Evolutionary conservation across 2,329 filamentous ascomycete genomes (phyloP).

Genomic region (Sclerotinia borealis): DNA sequence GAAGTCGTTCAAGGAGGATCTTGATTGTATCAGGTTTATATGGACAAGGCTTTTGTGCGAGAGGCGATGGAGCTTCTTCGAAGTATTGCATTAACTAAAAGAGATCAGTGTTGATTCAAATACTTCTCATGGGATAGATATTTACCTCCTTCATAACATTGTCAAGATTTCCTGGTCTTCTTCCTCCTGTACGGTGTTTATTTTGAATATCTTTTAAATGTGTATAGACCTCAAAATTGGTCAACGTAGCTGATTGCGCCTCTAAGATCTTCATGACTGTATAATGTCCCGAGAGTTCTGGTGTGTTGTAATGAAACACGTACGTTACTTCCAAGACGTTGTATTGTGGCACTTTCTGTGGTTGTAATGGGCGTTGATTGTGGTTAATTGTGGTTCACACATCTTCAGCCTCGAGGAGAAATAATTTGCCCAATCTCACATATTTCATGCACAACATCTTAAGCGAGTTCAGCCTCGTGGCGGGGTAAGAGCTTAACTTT

Average conservation of each 20-base stretch:
- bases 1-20: conserved; percentile 48
- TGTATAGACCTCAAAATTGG: conserved; percentile 67
- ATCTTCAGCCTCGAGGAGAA: conserved; percentile 15
- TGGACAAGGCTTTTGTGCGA: conserved; percentile 35
- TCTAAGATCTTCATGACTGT: conserved; percentile 60
- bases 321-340: background rate
- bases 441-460: conserved; percentile 12
- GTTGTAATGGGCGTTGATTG: background rate
- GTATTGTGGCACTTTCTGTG: background rate
- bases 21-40: conserved; percentile 49
- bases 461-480: conserved; percentile 9
- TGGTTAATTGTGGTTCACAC: background rate
- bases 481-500: conserved; percentile 4
- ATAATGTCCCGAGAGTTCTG: background rate
- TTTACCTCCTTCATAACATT: conserved; percentile 59
- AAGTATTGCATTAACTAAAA: conserved; percentile 56
- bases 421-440: background rate
- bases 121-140: conserved; percentile 1
- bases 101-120: background rate
- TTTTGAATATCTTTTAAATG: conserved; percentile 53
- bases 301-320: background rate
- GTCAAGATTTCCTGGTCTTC: conserved; percentile 18
- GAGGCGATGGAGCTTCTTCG: conserved; percentile 46
- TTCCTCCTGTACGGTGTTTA: conserved; percentile 9
- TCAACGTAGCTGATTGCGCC: conserved; percentile 61